phyloP scores from a whole-genome alignment of 2,329 filamentous ascomycete species.

The Rutstroemia sp. region DNA sequence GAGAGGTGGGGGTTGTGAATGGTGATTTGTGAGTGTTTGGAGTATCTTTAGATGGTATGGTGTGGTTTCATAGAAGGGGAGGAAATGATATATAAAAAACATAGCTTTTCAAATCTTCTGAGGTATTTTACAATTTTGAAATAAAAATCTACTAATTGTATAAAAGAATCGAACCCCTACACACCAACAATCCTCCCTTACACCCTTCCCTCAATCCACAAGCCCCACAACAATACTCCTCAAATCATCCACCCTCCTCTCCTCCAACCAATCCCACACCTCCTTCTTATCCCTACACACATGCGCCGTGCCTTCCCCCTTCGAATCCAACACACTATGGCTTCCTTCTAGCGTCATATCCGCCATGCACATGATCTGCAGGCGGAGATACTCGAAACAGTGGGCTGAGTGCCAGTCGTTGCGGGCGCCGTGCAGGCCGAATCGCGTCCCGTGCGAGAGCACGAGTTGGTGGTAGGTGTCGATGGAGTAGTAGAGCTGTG shows the following conservation, averaged over 20 bases:
- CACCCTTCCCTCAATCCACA: background rate
- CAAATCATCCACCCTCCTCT: constrained; percentile 28
- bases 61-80: background rate
- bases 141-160: no score
- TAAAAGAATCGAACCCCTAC: no score
- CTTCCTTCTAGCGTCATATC: constrained; percentile 31
- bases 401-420: constrained; percentile 27
- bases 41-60: no score
- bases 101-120: no score
- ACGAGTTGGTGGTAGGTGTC: constrained; percentile 31
- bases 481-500: constrained; percentile 27
- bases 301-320: constrained; percentile 27
- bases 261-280: constrained; percentile 29
- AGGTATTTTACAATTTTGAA: no score
- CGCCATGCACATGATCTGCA: constrained; percentile 28
- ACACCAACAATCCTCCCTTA: no score
- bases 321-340: constrained; percentile 20
- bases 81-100: no score
- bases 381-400: constrained; percentile 31
- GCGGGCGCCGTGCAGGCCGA: constrained; percentile 25
- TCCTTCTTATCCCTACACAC: constrained; percentile 29
- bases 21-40: no score
- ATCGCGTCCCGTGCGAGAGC: constrained; percentile 16
- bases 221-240: constrained; percentile 26
- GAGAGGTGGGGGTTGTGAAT: no score